Evolutionary conservation across 345 rosid genomes (phyloP).

Genomic region (Arabidopsis arenosa): DNA sequence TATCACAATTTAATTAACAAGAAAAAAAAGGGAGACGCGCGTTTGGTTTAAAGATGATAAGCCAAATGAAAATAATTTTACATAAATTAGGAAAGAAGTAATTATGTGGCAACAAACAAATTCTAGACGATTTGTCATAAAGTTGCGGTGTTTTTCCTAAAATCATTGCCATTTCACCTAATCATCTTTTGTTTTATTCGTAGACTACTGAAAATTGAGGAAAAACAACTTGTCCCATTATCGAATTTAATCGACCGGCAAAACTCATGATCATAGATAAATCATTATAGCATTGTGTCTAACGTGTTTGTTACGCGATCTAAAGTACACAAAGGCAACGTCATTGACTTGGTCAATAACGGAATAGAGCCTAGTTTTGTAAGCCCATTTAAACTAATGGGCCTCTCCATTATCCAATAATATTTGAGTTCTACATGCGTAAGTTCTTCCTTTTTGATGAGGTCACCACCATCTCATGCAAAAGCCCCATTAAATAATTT

Average conservation of each 20-base stretch:
- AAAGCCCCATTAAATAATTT: neutral
- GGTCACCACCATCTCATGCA: neutral
- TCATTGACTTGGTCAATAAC: neutral
- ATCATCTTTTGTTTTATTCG: neutral
- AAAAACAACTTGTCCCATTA: neutral
- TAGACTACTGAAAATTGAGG: neutral
- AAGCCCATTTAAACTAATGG: constrained; percentile 23
- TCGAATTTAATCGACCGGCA: neutral
- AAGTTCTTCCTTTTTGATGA: neutral
- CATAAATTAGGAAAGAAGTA: neutral
- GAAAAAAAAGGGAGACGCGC: neutral
- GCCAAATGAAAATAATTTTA: neutral
- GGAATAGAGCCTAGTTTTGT: neutral
- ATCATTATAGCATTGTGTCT: neutral
- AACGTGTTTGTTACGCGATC: constrained; percentile 11
- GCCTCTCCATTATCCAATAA: neutral
- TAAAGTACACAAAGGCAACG: constrained; percentile 5
- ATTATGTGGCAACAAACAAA: no score
- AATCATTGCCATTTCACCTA: neutral
- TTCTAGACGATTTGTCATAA: neutral
- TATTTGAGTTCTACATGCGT: neutral
- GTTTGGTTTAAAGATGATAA: neutral
- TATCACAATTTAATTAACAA: neutral
- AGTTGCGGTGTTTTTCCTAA: neutral
- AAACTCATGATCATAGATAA: neutral